Base-by-base conservation (phyloP, 139 green algal species). In the Zygnema circumcarinatum region DNA sequence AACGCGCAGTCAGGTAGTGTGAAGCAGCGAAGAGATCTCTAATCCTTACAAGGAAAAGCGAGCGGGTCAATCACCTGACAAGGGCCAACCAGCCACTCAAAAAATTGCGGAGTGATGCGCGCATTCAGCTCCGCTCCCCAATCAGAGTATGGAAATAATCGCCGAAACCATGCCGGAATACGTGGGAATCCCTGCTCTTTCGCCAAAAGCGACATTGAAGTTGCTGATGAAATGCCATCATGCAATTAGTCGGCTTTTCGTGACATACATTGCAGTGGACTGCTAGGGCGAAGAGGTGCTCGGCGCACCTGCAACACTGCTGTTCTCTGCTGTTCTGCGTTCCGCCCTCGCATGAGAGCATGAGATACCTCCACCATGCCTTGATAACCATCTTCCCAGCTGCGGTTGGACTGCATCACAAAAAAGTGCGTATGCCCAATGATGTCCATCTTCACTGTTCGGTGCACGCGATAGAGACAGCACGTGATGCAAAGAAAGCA, bases 101-200 rank as follows among this genome's bases (percentile, higher is more conserved):
- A 96, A 82, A 96, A 95, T 25, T 67, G 54, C 1, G 91, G 93
- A 0, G 94, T 96, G 87, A 96, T 95, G 22, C 35, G 29, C 0
- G 94, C 94, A 83, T 96, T 96, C 0, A 94, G 25, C 90, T 96
- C 94, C 21, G 94, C 94, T 25, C 94, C 94, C 94, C 94, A 96
- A 76, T 94, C 94, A 38, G 87, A 92, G 78, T 94, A 94, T 0
- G 95, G 94, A 54, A 97, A 96, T 21, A 94, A 16, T 38, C 78
- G 87, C 0, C 93, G 81, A 84, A 96, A 96, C 76, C 54, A 83
- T 21, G 25, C 35, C 22, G 86, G 76, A 2, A 90, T 52, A 36
- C 41, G 2, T 0, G 94, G 94, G 40, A 96, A 96, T 62, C 94
- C 94, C 33, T 81, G 52, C 47, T 94, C 69, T 16, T 33, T 29